Conservation (phyloP, 768 basidiomycete species). For the Amanita molliuscula region DNA sequence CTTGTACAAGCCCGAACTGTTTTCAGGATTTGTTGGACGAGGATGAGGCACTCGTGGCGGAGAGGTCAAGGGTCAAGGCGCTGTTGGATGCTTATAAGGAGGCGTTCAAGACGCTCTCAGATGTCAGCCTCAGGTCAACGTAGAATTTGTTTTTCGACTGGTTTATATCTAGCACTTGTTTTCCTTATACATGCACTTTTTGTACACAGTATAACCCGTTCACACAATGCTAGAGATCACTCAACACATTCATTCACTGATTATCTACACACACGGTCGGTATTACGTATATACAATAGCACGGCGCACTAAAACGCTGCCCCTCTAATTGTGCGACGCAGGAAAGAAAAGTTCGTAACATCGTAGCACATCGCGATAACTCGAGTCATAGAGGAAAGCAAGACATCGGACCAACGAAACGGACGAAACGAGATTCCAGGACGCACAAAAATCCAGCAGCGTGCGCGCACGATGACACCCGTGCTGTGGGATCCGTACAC, state of each 20-base stretch:
- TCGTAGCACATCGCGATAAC: background rate
- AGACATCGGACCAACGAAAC: constrained; percentile 2
- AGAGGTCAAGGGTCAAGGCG: constrained; percentile 88
- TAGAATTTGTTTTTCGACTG: constrained; percentile 14
- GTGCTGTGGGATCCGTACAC: too few relatives aligned
- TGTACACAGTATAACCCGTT: background rate
- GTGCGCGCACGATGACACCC: too few relatives aligned
- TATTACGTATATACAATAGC: background rate
- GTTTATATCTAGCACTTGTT: background rate
- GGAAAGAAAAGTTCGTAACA: background rate
- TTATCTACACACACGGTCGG: constrained; percentile 1
- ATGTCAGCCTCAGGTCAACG: constrained; percentile 66
- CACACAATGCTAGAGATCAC: background rate
- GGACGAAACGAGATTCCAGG: background rate
- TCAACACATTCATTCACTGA: background rate
- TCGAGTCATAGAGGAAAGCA: background rate
- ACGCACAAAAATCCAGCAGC: background rate
- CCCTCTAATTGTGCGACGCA: background rate
- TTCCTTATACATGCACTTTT: background rate
- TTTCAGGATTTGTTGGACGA: constrained; percentile 87
- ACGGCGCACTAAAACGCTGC: background rate
- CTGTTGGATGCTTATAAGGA: constrained; percentile 94
- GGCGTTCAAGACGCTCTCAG: constrained; percentile 79
- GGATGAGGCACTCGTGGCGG: constrained; percentile 90
- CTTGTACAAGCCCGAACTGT: constrained; percentile 91